Base-by-base conservation (phyloP, 2,329 filamentous ascomycete species). In the Cryphonectria carpinicola region DNA sequence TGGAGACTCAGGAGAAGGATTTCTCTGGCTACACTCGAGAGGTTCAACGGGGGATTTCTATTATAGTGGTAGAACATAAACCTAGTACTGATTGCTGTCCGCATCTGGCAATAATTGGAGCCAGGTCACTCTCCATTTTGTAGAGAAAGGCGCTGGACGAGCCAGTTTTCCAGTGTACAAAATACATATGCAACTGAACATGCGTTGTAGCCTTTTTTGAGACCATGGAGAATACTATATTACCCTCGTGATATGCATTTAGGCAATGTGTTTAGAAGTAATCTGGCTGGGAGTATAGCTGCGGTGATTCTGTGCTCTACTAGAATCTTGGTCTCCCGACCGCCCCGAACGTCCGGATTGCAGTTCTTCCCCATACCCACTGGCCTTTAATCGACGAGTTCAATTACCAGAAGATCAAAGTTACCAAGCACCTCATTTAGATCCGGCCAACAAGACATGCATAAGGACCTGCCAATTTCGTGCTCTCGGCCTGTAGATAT, bases 351-450 rank as follows among this genome's bases (percentile, higher is more conserved):
- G 11, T 28, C 49, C 10, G 6, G 54, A 19, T 19, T 11, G 4
- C 43, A 49, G 19, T 49, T 49, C 19, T 49, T 19, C 19, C 1
- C 19, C 46, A 4, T 8, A 22, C 22, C 22, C 19, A n/a, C 46
- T n/a, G n/a, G 46, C 7, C 1, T 10, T 49, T 3, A n/a, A 2
- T 49, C 4, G 17, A n/a, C 46, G 6, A n/a, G 46, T 10, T 7
- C 8, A 10, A 6, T 2, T 49, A 22, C 1, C n/a, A 4, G 2
- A 1, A 49, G 46, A 49, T 4, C 0, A 49, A n/a, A 1, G n/a
- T 49, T 10, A 49, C 22, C 46, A 49, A 7, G 7, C 10, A 11
- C n/a, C 8, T 49, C 46, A 11, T 7, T 6, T 49, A 5, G 41
- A 17, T 17, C 14, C 41, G 41, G 17, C 14, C 41, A 43, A 43